Conservation (phyloP, 371 early-diverging fungal species). For the Dichotomocladium elegans region DNA sequence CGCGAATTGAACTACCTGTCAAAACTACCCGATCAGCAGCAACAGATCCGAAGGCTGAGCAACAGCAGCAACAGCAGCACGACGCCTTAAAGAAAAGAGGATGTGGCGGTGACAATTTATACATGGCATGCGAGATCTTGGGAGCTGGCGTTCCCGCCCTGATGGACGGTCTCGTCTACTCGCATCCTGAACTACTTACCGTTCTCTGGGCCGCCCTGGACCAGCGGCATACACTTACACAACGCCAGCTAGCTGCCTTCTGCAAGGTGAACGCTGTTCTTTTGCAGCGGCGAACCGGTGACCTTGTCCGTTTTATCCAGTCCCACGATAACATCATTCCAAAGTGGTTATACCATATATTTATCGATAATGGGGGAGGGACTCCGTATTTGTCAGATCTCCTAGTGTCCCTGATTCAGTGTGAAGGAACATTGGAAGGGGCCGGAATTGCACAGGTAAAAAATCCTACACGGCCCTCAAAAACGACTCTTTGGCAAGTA, state of each 20-base stretch:
- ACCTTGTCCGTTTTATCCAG: conserved; percentile 15
- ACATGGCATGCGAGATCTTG: conserved; percentile 17
- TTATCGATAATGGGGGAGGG: conserved; percentile 2
- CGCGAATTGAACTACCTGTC: neutral
- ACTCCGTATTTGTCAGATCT: conserved; percentile 14
- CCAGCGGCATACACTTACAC: conserved; percentile 11
- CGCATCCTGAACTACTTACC: conserved; percentile 16
- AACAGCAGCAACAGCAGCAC: neutral
- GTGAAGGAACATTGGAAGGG: conserved; percentile 9
- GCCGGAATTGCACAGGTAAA: conserved; percentile 13
- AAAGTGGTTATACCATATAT: conserved; percentile 22
- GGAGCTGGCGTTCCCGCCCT: conserved; percentile 17
- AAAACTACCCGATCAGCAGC: neutral
- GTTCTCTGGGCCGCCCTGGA: conserved; percentile 19
- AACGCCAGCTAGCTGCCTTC: conserved; percentile 14
- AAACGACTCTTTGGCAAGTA: neutral
- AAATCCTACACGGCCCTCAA: neutral
- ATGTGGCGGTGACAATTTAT: neutral
- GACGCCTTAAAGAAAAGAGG: neutral
- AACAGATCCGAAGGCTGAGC: neutral
- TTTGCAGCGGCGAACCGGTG: conserved; percentile 13
- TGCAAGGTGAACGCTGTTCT: conserved; percentile 16
- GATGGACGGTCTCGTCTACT: conserved; percentile 18
- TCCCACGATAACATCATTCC: conserved; percentile 6
- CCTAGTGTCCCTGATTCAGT: conserved; percentile 10